Evolutionary conservation across 225 moss, liverwort and hornwort species (phyloP), one percentile per base, ranked within the genome.

Genomic region (Sphagnum contortum): DNA sequence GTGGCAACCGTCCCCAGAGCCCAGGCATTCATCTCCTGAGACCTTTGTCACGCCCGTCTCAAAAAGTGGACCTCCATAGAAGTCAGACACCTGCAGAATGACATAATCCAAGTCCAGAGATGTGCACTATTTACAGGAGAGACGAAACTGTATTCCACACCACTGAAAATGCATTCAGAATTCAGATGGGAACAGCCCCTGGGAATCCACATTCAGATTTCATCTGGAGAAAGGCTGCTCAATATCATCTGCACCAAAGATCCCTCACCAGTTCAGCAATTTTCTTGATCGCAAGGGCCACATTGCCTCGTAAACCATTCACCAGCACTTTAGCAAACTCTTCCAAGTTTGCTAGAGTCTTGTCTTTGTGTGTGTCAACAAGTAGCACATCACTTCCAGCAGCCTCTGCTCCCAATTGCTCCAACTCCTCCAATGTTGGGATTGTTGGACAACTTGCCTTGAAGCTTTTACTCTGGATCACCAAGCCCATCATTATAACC

Each of bases 31-130:
- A 62, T 90, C 83, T 59, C 82, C 75, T 5, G 82, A 76, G 58
- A 79, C 76, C 66, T 88, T 90, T 61, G 86, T 76, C 68, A 67
- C 74, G 56, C 89, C 91, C 47, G 89, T 86, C 75, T 94, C 94
- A 68, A 88, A 94, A 44, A 91, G 73, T 54, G 92, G 92, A 70
- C 95, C 95, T 12, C 95, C 95, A 64, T 95, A 95, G 58, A 92
- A 95, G 68, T 95, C 92, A 55, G 95, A 84, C 48, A 95, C 95
- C 95, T 95, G 75, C 7, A 29, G 50, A 9, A n/a, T 8, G 73
- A 56, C 55, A 64, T 3, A 45, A 58, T 45, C 58, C 62, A 48
- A 29, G 29, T 29, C 29, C 29, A 29, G 29, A 29, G 29, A 29
- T 29, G 29, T 29, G 29, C 29, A 29, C 29, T 29, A 29, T 29